Base-by-base conservation (phyloP, 2,329 filamentous ascomycete species). In the Cladorrhinum sp. region DNA sequence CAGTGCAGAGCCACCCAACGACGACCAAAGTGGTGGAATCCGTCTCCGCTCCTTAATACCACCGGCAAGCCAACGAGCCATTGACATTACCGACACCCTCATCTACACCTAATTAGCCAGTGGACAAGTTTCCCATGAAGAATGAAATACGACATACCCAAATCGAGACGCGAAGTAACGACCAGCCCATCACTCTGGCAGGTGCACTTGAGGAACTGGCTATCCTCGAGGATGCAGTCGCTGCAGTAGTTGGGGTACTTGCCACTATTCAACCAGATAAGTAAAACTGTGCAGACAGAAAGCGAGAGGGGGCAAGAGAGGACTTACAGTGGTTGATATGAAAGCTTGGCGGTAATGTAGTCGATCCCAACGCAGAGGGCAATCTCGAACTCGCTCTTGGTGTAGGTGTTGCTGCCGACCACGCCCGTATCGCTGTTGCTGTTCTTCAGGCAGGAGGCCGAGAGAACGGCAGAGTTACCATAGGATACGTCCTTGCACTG, bases 191-290 rank as follows among this genome's bases (percentile, higher is more conserved):
- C 41, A 18, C 41, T 22, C 16, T 18, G 4, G 10, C 41, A 45
- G 41, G 16, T 20, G 41, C 41, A 45, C 16, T 45, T 18, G 10
- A 45, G 41, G 41, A 5, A 20, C 9, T 24, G 6, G 2, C 18
- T 3, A n/a, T 9, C 5, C 1, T 58, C 25, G 13, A 50, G 12
- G 16, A 25, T 57, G 56, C 66, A 68, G 54, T 62, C 38, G 13
- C 27, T 48, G 59, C 66, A 67, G 57, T 65, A 63, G 54, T 60
- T 60, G 38, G 60, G 41, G 51, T 62, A 62, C 29, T 68, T 68
- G 51, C 67, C 67, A n/a, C 66, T 67, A 54, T 23, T 2, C 6
- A 7, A 2, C 9, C 18, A 6, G 1, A 18, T 25, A 10, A 48
- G 27, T 45, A 53, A 18, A 63, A 45, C 16, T 32, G 16, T 41